A percentile compares a stretch with the other conserved stretches of the same genome.
Conservation (phyloP, 2,329 filamentous ascomycete species). For the Trichoderma hamatum region DNA sequence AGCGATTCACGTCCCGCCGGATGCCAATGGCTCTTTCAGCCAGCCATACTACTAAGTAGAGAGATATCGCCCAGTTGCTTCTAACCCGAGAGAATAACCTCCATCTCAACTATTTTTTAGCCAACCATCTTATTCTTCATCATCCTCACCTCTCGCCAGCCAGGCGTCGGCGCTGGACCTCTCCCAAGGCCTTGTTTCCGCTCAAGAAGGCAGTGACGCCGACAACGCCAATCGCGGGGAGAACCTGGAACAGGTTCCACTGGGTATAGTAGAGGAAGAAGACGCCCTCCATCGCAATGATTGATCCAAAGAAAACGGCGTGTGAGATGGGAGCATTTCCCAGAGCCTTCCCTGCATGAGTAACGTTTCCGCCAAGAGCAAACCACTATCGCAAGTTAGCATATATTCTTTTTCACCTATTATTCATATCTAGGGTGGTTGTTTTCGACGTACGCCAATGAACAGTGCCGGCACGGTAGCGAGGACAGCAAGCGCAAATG, state of each 20-base stretch:
- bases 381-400: constrained; percentile 65
- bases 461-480: constrained; percentile 75
- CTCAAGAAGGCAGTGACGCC: constrained; percentile 77
- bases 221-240: constrained; percentile 72
- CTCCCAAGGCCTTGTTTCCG: constrained; percentile 85
- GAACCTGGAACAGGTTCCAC: constrained; percentile 89
- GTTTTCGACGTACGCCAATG: constrained; percentile 54
- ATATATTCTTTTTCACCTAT: background rate
- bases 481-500: constrained; percentile 74
- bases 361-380: constrained; percentile 78
- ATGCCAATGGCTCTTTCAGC: background rate
- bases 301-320: constrained; percentile 80
- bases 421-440: background rate
- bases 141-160: constrained; percentile 64
- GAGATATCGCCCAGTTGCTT: constrained; percentile 12
- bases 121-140: background rate
- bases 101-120: background rate
- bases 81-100: background rate
- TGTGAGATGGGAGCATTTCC: constrained; percentile 79
- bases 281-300: constrained; percentile 83
- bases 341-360: constrained; percentile 76
- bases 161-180: constrained; percentile 86
- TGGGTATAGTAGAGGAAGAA: constrained; percentile 93
- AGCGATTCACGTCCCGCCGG: background rate
- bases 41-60: background rate